Conservation (phyloP, 2,329 filamentous ascomycete species). For the Chrysosphaeria jannelii region DNA sequence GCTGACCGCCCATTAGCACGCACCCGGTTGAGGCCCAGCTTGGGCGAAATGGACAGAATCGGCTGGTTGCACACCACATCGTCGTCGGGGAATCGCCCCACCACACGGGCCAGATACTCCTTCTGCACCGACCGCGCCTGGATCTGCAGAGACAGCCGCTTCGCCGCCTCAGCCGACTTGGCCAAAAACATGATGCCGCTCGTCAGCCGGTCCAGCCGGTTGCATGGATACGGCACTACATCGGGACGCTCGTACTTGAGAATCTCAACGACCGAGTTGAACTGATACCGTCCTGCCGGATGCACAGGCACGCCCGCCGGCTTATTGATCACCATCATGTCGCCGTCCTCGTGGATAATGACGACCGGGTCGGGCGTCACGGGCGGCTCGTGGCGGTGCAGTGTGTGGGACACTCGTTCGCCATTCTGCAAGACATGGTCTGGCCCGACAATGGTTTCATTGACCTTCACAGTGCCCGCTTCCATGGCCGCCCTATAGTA, state of each 20-base stretch:
- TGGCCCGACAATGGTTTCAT: conserved; percentile 38
- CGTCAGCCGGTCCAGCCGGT: conserved; percentile 76
- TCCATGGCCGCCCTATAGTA: conserved; percentile 78
- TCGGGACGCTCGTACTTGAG: conserved; percentile 42
- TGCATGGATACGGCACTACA: conserved; percentile 41
- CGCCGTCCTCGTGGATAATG: conserved; percentile 70
- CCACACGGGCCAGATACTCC: conserved; percentile 79
- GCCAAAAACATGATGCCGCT: conserved; percentile 96
- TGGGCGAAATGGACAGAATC: conserved; percentile 78
- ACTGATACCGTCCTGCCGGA: conserved; percentile 81
- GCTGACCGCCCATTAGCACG: conserved; percentile 75
- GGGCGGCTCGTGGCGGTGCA: conserved; percentile 87
- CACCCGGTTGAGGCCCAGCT: conserved; percentile 81
- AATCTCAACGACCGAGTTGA: conserved; percentile 83
- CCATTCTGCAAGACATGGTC: conserved; percentile 58
- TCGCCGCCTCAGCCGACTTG: conserved; percentile 56
- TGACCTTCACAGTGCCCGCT: conserved; percentile 47
- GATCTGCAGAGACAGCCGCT: conserved; percentile 47
- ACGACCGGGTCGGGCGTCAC: conserved; percentile 54
- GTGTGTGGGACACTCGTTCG: conserved; percentile 69
- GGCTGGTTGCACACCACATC: conserved; percentile 82
- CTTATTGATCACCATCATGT: conserved; percentile 91
- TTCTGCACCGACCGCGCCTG: conserved; percentile 61
- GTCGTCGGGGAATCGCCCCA: conserved; percentile 71
- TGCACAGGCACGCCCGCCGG: conserved; percentile 87